Percentiles rank a stretch among this genome's conserved stretches.
phyloP scores from a whole-genome alignment of 306 rosid species.

The Benincasa hispida region DNA sequence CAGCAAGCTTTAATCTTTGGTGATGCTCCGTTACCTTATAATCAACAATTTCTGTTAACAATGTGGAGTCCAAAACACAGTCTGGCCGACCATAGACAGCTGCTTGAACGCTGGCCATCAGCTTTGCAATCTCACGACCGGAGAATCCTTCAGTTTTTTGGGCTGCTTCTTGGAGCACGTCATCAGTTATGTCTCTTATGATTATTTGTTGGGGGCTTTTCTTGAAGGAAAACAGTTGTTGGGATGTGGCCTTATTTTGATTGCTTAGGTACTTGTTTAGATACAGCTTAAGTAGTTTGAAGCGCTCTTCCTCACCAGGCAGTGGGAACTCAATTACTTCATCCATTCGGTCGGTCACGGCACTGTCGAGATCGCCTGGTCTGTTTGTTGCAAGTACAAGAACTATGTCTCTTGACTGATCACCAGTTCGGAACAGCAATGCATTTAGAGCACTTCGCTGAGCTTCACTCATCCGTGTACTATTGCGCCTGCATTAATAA shows the following conservation, averaged over 20 bases:
- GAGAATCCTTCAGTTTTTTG: slow-evolving; percentile 81
- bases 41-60: slow-evolving; percentile 73
- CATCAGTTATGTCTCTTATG: slow-evolving; percentile 49
- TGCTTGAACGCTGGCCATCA: slow-evolving; percentile 89
- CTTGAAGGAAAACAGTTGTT: slow-evolving; percentile 24
- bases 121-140: slow-evolving; percentile 97
- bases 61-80: slow-evolving; percentile 65
- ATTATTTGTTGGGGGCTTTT: slow-evolving; percentile 50
- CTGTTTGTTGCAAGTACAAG: slow-evolving; percentile 97
- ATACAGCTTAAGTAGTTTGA: slow-evolving; percentile 70
- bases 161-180: slow-evolving; percentile 69
- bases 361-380: slow-evolving; percentile 91
- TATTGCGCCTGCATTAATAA: slow-evolving; percentile 74
- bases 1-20: slow-evolving; percentile 72
- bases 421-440: slow-evolving; percentile 93
- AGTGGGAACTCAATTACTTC: slow-evolving; percentile 96
- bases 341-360: slow-evolving; percentile 86
- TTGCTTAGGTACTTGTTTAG: slow-evolving; percentile 50
- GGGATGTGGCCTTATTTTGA: slow-evolving; percentile 32
- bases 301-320: slow-evolving; percentile 86
- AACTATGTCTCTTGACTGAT: slow-evolving; percentile 91
- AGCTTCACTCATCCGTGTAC: slow-evolving; percentile 91
- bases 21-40: slow-evolving; percentile 85
- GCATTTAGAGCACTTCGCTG: slow-evolving; percentile 98
- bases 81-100: slow-evolving; percentile 90